phyloP scores from a whole-genome alignment of 176 grass and related monocot genomes.

The Chloris gayana region DNA sequence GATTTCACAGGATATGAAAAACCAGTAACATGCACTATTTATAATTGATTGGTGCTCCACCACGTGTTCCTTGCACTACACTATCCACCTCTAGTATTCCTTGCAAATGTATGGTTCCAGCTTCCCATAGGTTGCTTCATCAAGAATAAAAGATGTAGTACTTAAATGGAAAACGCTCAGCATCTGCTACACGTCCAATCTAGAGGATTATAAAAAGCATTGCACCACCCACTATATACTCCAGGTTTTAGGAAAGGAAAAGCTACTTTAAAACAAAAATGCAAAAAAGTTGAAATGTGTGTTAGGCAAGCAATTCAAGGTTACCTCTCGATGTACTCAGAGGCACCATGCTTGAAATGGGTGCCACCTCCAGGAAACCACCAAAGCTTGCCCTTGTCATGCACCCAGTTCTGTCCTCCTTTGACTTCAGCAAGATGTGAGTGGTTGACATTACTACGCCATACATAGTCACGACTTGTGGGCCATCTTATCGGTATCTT shows the following conservation, averaged over 20 bases:
- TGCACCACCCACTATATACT: neutral
- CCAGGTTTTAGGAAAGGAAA: neutral
- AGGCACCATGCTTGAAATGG: constrained; percentile 93
- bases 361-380: constrained; percentile 98
- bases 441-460: constrained; percentile 97
- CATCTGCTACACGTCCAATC: constrained; percentile 1
- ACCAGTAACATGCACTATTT: neutral
- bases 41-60: constrained; percentile 8
- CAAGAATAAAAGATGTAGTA: neutral
- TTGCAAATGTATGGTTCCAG: neutral
- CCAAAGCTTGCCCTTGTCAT: constrained; percentile 86
- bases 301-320: constrained; percentile 5
- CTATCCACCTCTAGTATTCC: neutral
- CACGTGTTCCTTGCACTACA: constrained; percentile 1
- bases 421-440: constrained; percentile 88
- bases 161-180: neutral
- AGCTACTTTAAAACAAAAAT: neutral
- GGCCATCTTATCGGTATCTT: constrained; percentile 94
- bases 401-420: constrained; percentile 98
- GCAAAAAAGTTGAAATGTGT: neutral
- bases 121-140: neutral
- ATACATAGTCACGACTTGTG: constrained; percentile 81
- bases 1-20: constrained; percentile 8
- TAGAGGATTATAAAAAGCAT: constrained; percentile 29
- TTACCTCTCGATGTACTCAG: constrained; percentile 94